Evolutionary conservation across 1,284 basidiomycete genomes (phyloP).

Genomic region (Leccinum pallidistipes): DNA sequence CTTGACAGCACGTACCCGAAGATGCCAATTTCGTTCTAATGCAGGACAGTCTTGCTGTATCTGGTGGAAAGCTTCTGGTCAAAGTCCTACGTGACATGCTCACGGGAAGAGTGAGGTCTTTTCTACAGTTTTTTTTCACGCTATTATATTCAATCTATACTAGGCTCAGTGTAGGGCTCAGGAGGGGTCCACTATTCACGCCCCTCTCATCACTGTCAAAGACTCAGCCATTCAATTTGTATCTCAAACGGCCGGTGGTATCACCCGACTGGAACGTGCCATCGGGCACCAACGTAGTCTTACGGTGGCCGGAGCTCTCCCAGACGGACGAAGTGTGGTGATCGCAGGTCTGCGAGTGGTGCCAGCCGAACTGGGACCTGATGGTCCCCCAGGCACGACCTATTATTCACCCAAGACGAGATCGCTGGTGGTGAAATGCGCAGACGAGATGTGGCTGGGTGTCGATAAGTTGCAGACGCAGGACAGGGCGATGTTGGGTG

Average conservation of each 20-base stretch:
- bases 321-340: constrained; percentile 39
- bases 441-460: constrained; percentile 24
- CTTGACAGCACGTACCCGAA: constrained; percentile 21
- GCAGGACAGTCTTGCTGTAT: constrained; percentile 57
- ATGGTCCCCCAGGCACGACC: constrained; percentile 12
- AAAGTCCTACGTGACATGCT: constrained; percentile 67
- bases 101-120: constrained; percentile 37
- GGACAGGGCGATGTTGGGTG: constrained; percentile 30
- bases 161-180: constrained; percentile 52
- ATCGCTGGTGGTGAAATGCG: constrained; percentile 27
- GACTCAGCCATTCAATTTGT: constrained; percentile 61
- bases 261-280: constrained; percentile 63
- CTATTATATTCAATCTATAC: background rate
- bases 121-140: constrained; percentile 19
- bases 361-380: constrained; percentile 4
- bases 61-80: constrained; percentile 69
- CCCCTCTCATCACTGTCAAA: constrained; percentile 19
- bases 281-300: constrained; percentile 43
- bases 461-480: constrained; percentile 33
- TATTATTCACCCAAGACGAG: constrained; percentile 18
- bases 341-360: constrained; percentile 23
- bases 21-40: constrained; percentile 54
- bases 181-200: constrained; percentile 41
- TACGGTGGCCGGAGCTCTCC: constrained; percentile 47
- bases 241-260: constrained; percentile 52